Evolutionary conservation across 257 asterid genomes (phyloP).

Genomic region (Sherardia arvensis): DNA sequence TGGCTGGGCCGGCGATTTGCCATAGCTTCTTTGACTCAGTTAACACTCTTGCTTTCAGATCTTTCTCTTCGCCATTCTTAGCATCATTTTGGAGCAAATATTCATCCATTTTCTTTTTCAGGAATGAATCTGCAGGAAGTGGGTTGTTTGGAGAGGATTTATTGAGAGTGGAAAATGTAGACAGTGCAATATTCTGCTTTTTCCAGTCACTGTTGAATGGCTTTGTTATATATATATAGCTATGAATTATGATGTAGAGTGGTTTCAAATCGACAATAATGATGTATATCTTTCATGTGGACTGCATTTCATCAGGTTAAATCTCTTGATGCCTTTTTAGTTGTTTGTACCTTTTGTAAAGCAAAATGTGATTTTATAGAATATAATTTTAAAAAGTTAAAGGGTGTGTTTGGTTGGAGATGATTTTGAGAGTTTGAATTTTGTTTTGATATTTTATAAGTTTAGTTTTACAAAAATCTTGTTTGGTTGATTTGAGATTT

Average conservation of each 20-base stretch:
- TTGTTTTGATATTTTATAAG: too few species aligned
- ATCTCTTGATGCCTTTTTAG: too few species aligned
- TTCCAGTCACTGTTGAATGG: neutral
- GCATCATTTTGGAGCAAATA: neutral
- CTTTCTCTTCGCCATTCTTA: neutral
- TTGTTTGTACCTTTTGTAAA: too few species aligned
- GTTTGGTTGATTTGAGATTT: too few species aligned
- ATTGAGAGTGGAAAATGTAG: neutral
- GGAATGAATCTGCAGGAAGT: neutral
- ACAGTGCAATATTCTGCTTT: neutral
- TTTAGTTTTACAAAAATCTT: too few species aligned
- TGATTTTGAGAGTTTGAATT: too few species aligned
- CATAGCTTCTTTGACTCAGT: slow-evolving; percentile 33
- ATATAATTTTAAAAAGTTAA: too few species aligned
- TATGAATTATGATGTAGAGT: neutral
- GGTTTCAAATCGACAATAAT: neutral
- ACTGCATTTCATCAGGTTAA: neutral
- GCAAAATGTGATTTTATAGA: too few species aligned
- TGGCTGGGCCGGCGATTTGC: slow-evolving; percentile 40
- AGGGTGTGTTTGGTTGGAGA: too few species aligned
- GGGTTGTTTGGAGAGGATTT: neutral
- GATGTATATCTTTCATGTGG: neutral
- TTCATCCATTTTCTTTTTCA: neutral
- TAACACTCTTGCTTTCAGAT: slow-evolving; percentile 17
- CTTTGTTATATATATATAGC: neutral